Evolutionary conservation across 2,329 filamentous ascomycete species (phyloP).

Genomic region (Colletotrichum karsti): DNA sequence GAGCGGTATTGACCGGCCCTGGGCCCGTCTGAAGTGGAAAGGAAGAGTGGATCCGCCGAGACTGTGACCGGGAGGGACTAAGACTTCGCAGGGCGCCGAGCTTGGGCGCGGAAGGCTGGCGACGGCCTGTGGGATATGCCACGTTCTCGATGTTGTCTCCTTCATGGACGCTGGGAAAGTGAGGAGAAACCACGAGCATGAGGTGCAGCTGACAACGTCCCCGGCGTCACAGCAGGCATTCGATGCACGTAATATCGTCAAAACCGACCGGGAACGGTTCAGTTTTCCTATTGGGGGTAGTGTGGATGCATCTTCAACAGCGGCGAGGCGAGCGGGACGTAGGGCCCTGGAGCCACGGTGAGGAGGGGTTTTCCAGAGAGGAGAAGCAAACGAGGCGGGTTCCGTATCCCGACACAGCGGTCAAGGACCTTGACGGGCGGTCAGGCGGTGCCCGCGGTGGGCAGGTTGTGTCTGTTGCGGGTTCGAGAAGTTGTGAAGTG

Average conservation of each 20-base stretch:
- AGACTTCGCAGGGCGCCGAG: neutral
- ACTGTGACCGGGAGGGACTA: neutral
- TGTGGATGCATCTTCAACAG: neutral
- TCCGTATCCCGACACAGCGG: neutral
- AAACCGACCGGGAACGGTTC: conserved; percentile 2
- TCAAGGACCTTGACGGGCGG: conserved; percentile 9
- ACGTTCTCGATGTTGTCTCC: neutral
- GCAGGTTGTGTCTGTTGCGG: conserved; percentile 5
- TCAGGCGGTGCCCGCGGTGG: neutral
- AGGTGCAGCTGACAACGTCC: neutral
- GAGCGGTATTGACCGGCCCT: neutral
- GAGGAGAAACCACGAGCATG: neutral
- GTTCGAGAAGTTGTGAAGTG: neutral
- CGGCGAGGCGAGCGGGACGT: conserved; percentile 8
- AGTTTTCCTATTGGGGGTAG: conserved; percentile 18
- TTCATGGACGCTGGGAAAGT: neutral
- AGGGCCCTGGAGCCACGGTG: neutral
- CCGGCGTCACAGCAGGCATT: neutral
- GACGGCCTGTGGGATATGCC: neutral
- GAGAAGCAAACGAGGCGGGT: neutral
- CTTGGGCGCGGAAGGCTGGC: neutral
- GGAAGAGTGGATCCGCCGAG: neutral
- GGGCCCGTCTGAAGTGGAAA: neutral
- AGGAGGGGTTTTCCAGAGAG: neutral
- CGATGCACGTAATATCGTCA: conserved; percentile 15